Evolutionary conservation across 108 stramenopile genomes (phyloP).

Genomic region (Conticribra weissflogii): DNA sequence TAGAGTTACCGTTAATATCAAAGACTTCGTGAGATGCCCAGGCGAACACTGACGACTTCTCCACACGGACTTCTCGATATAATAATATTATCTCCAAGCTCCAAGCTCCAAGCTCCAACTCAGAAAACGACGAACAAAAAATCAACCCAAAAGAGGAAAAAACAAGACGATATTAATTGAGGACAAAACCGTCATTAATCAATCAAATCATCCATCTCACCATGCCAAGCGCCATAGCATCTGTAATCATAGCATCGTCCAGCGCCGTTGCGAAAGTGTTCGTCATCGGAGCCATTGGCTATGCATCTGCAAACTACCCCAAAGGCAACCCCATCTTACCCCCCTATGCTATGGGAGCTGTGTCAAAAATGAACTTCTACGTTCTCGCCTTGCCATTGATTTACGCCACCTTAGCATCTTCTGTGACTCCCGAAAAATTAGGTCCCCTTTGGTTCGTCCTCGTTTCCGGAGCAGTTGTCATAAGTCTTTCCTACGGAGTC

Average conservation of each 20-base stretch:
- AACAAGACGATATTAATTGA: too few species aligned
- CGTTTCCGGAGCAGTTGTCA: conserved; percentile 55
- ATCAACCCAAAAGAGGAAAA: too few species aligned
- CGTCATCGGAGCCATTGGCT: conserved; percentile 68
- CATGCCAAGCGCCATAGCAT: conserved; percentile 53
- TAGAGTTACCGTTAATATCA: too few species aligned
- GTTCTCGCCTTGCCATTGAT: conserved; percentile 65
- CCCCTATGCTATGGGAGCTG: conserved; percentile 35
- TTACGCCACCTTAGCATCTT: conserved; percentile 58
- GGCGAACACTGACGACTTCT: too few species aligned
- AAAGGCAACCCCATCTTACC: conserved; percentile 62
- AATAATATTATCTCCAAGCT: too few species aligned
- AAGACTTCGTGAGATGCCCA: too few species aligned
- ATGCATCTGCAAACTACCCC: conserved; percentile 53
- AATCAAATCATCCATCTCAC: not conserved
- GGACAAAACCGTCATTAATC: too few species aligned
- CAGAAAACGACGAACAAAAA: too few species aligned
- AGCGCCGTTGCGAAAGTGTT: conserved; percentile 74
- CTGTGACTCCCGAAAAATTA: conserved; percentile 54
- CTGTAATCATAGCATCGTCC: conserved; percentile 66
- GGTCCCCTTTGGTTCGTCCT: conserved; percentile 70
- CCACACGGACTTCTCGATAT: too few species aligned
- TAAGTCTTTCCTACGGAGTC: conserved; percentile 54
- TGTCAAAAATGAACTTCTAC: conserved; percentile 68
- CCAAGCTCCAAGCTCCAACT: too few species aligned